Evolutionary conservation across 2,329 filamentous ascomycete genomes (phyloP).

Genomic region (Incumbomyces lentus): DNA sequence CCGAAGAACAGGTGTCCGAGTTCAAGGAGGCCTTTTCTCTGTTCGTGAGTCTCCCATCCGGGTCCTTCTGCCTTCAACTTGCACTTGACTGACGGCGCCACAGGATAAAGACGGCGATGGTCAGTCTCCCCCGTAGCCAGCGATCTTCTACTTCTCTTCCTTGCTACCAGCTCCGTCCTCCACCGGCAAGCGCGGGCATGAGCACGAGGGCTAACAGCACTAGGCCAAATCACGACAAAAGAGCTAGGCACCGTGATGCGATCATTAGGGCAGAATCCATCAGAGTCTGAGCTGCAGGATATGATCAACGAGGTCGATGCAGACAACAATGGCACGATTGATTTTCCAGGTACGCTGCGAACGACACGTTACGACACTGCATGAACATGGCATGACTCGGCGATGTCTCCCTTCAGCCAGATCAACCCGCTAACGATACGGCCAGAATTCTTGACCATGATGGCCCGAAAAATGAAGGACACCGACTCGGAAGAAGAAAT

Average conservation of each 20-base stretch:
- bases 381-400: no score
- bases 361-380: no score
- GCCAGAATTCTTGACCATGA: conserved; percentile 81
- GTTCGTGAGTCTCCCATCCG: conserved; percentile 62
- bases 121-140: conserved; percentile 40
- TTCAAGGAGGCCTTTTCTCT: conserved; percentile 99
- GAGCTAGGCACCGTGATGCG: conserved; percentile 85
- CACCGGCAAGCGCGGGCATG: background rate
- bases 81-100: conserved; percentile 20
- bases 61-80: background rate
- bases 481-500: conserved; percentile 88
- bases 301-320: conserved; percentile 93
- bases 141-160: background rate
- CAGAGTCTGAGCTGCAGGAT: conserved; percentile 80
- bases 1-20: conserved; percentile 99
- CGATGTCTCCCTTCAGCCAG: no score
- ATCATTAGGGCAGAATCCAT: conserved; percentile 80
- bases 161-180: background rate
- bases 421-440: no score
- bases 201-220: background rate
- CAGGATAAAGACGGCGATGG: conserved; percentile 88
- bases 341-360: conserved; percentile 63
- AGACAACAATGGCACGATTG: conserved; percentile 86
- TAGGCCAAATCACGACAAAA: conserved; percentile 86
- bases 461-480: conserved; percentile 91